phyloP scores from a whole-genome alignment of 805 yeast genomes.

The Barnettozyma californica region DNA sequence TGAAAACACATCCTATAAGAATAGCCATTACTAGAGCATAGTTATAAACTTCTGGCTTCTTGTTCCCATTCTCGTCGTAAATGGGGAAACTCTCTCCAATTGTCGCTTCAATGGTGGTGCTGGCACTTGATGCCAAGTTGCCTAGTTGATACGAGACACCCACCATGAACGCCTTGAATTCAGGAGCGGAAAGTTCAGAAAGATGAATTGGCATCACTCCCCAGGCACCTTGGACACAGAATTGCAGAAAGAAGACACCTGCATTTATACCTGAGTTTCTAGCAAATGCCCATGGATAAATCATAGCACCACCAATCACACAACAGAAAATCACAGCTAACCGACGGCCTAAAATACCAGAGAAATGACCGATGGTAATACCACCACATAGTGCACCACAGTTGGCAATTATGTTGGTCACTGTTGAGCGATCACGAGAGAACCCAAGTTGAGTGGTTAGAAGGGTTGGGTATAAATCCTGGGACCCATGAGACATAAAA shows the following conservation, averaged over 20 bases:
- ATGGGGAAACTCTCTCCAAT: neutral
- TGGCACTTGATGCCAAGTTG: conserved; percentile 65
- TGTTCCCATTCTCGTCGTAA: conserved; percentile 20
- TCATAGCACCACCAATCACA: conserved; percentile 51
- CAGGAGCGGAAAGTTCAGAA: conserved; percentile 61
- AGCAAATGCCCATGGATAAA: conserved; percentile 53
- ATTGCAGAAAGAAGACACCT: conserved; percentile 61
- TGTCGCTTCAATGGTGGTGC: conserved; percentile 60
- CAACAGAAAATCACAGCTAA: conserved; percentile 46
- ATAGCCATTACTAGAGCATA: conserved; percentile 61
- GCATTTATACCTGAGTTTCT: conserved; percentile 37
- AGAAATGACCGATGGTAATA: conserved; percentile 46
- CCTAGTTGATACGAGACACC: conserved; percentile 69
- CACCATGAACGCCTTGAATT: conserved; percentile 54
- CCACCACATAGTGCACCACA: conserved; percentile 68
- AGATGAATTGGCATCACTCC: conserved; percentile 66
- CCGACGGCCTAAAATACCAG: conserved; percentile 61
- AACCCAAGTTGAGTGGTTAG: conserved; percentile 48
- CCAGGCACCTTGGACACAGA: conserved; percentile 68
- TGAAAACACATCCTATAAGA: conserved; percentile 58
- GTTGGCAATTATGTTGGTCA: conserved; percentile 56
- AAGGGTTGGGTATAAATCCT: conserved; percentile 66
- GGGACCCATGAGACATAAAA: conserved; percentile 69
- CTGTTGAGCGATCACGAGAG: conserved; percentile 45
- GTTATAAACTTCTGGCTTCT: conserved; percentile 33